Evolutionary conservation across 1,284 basidiomycete genomes (phyloP), one percentile per base, ranked within the genome.

Genomic region (Apiotrichum montevideense): DNA sequence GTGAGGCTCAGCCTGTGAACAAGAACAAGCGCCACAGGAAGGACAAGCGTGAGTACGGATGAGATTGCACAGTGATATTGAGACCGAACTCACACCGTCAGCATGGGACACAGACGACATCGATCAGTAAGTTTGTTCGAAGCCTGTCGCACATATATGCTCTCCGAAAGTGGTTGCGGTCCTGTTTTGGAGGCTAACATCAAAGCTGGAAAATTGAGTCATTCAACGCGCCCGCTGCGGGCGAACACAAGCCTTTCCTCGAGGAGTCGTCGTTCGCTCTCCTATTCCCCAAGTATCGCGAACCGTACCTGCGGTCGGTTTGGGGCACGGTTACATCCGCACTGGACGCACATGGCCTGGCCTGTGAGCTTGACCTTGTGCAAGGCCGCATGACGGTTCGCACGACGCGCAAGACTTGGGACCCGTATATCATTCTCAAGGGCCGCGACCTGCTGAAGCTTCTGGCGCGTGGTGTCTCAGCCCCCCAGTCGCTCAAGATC

Each of bases 41-140:
- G 75, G 90, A 94, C 11, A 95, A 95, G 78, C 91, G 90, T 93
- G 72, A 67, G 79, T 73, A 4, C 4, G 33, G 33, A 29, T 14
- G 11, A 35, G 2, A 21, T 46, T 33, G 41, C 41, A 14, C 32
- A 40, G 21, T 21, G 21, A 21, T 21, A 21, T 21, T 21, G 21
- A 21, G 52, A 39, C 13, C 45, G 51, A 47, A 49, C 46, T 14
- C 1, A 7, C 21, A 21, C 44, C 53, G 49, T 62, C 69, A 94
- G 92, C 91, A 68, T 98, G 95, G 96, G 95, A 98, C 76, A 96
- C 93, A 47, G 94, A 98, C 72, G 92, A 97, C 67, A 92, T 98
- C 75, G 90, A 98, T 80, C 95, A 98, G 87, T 94, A 76, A 85
- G 88, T 50, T 7, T 13, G 6, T 15, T 7, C 3, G 4, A 5